phyloP scores from a whole-genome alignment of 345 rosid genomes.

The Brassica nigra region DNA sequence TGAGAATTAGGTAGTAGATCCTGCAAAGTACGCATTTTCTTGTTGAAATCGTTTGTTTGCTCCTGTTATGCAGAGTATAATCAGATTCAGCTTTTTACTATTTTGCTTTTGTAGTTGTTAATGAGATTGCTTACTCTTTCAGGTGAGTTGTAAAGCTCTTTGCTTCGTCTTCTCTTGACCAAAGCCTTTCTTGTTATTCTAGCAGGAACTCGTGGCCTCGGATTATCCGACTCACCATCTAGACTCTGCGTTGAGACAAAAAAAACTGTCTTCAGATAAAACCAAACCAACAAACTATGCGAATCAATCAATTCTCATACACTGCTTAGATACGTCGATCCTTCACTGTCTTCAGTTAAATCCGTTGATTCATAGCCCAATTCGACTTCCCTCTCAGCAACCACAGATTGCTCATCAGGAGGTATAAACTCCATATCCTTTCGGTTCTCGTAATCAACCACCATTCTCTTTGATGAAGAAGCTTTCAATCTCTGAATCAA shows the following conservation, averaged over 20 bases:
- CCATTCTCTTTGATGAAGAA: slow-evolving; percentile 14
- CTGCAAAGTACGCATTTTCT: slow-evolving; percentile 69
- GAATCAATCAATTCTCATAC: slow-evolving; percentile 32
- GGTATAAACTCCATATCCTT: slow-evolving; percentile 25
- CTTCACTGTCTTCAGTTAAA: slow-evolving; percentile 24
- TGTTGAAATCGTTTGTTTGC: slow-evolving; percentile 59
- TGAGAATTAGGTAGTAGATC: slow-evolving; percentile 68
- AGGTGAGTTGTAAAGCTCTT: no score
- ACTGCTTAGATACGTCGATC: slow-evolving; percentile 24
- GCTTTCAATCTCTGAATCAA: slow-evolving; percentile 16
- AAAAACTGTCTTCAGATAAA: slow-evolving; percentile 1
- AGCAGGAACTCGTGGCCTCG: slow-evolving; percentile 12
- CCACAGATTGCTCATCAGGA: slow-evolving; percentile 40
- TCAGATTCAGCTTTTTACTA: no score
- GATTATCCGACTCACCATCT: slow-evolving; percentile 21
- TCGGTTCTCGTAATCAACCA: slow-evolving; percentile 4
- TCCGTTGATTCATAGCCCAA: slow-evolving; percentile 1
- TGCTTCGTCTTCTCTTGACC: slow-evolving; percentile 20
- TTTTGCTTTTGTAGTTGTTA: no score
- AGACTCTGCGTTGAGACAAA: slow-evolving; percentile 23
- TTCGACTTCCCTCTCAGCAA: slow-evolving; percentile 6
- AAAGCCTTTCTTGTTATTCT: slow-evolving; percentile 19
- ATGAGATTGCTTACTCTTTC: no score
- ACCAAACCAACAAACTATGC: slow-evolving; percentile 14
- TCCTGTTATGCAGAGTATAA: slow-evolving; percentile 37